Evolutionary conservation across 129 eudicot species (phyloP).

Genomic region (Calendula officinalis): DNA sequence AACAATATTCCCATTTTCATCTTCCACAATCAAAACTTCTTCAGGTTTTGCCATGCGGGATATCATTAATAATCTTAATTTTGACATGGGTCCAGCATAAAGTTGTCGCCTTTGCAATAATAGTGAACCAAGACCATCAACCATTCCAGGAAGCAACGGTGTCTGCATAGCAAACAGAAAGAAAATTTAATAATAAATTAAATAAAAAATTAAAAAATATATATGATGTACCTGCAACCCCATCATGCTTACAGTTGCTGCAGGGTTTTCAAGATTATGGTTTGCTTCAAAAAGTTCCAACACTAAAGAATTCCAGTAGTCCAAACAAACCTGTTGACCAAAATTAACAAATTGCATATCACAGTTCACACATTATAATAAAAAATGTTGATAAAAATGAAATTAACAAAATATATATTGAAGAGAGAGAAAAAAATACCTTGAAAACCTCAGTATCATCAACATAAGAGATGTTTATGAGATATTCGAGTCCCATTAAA

Average conservation of each 20-base stretch:
- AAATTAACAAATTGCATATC: neutral
- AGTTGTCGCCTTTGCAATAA: conserved; percentile 79
- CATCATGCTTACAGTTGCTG: conserved; percentile 71
- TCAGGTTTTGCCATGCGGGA: conserved; percentile 99
- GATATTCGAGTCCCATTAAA: conserved; percentile 77
- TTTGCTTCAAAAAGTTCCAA: conserved; percentile 88
- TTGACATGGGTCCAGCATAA: conserved; percentile 85
- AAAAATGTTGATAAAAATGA: neutral
- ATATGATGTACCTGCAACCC: conserved; percentile 72
- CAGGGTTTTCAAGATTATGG: conserved; percentile 71
- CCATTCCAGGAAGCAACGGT: conserved; percentile 57
- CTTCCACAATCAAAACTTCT: conserved; percentile 97
- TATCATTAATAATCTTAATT: conserved; percentile 76
- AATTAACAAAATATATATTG: neutral
- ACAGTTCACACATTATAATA: conserved; percentile 9
- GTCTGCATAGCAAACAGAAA: conserved; percentile 37
- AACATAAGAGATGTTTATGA: conserved; percentile 90
- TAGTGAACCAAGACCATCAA: conserved; percentile 75
- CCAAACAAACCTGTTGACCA: conserved; percentile 81
- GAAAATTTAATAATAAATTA: neutral
- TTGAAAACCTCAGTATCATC: conserved; percentile 98
- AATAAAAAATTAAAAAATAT: neutral
- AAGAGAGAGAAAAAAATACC: conserved; percentile 37
- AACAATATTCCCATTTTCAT: conserved; percentile 98
- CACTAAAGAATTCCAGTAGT: conserved; percentile 93